These are phyloP conservation scores for Apophysomyces ossiformis DNA, from an alignment of 371 early-diverging fungal species.

Conservation along the genomic window DNA sequence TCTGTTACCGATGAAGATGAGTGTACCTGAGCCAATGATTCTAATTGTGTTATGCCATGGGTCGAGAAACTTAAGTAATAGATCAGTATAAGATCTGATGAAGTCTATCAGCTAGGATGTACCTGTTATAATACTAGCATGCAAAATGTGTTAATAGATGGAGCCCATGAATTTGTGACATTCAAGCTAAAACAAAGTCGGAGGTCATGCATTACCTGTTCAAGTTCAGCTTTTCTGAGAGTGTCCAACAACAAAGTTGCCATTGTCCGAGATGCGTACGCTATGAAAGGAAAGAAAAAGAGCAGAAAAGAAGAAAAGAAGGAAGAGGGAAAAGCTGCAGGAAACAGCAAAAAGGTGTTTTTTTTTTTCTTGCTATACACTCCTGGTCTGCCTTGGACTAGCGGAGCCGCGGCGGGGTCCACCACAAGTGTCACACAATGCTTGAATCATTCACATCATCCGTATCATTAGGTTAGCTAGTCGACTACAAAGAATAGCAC, in stretches of 20 bases:
- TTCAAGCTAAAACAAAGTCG: background rate
- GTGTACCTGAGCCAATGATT: conserved; percentile 59
- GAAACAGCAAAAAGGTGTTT: conserved; percentile 10
- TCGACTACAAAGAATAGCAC: too few relatives aligned
- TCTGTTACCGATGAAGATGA: background rate
- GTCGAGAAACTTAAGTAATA: conserved; percentile 52
- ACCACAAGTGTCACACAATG: conserved; percentile 6
- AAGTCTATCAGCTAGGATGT: background rate
- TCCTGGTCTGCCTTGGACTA: conserved; percentile 7
- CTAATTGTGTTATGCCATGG: conserved; percentile 65
- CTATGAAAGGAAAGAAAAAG: conserved; percentile 2
- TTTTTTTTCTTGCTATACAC: conserved; percentile 11
- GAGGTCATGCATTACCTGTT: conserved; percentile 15
- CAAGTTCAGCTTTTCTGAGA: conserved; percentile 29
- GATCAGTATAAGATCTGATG: background rate
- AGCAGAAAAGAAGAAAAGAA: conserved; percentile 8
- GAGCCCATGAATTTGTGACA: conserved; percentile 7
- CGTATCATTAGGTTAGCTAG: too few relatives aligned
- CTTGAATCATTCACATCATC: background rate
- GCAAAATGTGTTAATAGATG: background rate
- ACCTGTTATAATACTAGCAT: conserved; percentile 1
- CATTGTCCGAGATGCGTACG: background rate
- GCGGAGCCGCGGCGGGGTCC: conserved; percentile 9
- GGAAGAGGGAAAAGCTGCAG: conserved; percentile 11
- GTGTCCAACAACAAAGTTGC: conserved; percentile 26